A percentile compares a stretch with the other conserved stretches of the same genome.
These are phyloP conservation scores for Monosporozyma yasuniensis DNA, from an alignment of 805 yeast species.

Conservation along the genomic window DNA sequence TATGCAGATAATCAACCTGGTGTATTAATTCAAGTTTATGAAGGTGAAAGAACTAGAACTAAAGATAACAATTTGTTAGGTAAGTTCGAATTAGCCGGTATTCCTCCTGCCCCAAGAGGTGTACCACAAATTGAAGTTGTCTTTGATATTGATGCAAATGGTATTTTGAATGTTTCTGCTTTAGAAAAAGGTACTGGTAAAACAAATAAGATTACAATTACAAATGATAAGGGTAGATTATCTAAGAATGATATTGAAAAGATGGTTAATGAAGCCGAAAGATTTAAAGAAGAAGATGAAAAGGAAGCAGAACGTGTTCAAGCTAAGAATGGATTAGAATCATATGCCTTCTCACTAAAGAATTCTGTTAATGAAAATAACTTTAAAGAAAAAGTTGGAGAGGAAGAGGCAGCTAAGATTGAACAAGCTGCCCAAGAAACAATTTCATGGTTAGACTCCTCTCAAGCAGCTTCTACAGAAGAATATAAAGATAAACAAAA, in stretches of 20 bases:
- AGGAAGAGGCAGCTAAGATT: constrained; percentile 57
- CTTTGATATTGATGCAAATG: constrained; percentile 94
- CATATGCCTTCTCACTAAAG: constrained; percentile 90
- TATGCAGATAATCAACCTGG: constrained; percentile 98
- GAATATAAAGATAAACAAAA: constrained; percentile 89
- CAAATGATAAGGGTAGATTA: constrained; percentile 97
- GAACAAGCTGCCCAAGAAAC: constrained; percentile 78
- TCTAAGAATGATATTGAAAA: constrained; percentile 96
- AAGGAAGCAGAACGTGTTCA: constrained; percentile 86
- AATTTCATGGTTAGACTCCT: constrained; percentile 84
- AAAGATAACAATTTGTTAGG: constrained; percentile 94
- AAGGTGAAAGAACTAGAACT: constrained; percentile 97
- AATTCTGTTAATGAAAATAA: constrained; percentile 64
- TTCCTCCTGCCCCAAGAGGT: constrained; percentile 99
- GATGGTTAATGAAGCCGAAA: constrained; percentile 97
- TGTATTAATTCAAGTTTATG: constrained; percentile 92
- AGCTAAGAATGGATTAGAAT: constrained; percentile 92
- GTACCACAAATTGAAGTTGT: constrained; percentile 97
- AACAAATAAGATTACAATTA: constrained; percentile 92
- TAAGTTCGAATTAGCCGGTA: constrained; percentile 92
- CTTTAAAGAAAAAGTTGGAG: constrained; percentile 73
- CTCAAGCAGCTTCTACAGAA: constrained; percentile 86
- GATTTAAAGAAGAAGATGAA: constrained; percentile 94
- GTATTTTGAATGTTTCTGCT: constrained; percentile 93
- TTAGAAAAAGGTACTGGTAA: constrained; percentile 98